Percentiles rank a stretch among this genome's conserved stretches.
These are phyloP conservation scores for Aaosphaeria arxii DNA, from an alignment of 2,329 filamentous ascomycete genomes.

Conservation along the genomic window DNA sequence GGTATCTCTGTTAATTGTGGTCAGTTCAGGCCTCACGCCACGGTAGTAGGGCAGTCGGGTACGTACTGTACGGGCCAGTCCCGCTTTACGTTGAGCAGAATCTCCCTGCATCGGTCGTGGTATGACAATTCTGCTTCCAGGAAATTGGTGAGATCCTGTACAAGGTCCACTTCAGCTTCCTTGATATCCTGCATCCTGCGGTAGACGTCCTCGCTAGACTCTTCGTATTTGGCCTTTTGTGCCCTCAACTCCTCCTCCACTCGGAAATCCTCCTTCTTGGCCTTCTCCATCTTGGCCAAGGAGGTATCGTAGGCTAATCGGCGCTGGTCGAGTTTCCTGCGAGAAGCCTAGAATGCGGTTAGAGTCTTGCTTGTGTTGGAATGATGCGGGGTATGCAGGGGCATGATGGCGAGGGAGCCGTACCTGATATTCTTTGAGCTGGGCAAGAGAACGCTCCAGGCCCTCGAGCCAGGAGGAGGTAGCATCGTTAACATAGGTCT, in stretches of 20 bases:
- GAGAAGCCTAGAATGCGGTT: constrained; percentile 56
- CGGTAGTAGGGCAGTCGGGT: not conserved
- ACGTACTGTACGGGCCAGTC: constrained; percentile 65
- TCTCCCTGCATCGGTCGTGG: constrained; percentile 85
- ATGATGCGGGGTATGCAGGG: not conserved
- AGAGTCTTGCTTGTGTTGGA: constrained; percentile 4
- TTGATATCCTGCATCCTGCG: constrained; percentile 96
- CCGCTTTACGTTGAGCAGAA: constrained; percentile 67
- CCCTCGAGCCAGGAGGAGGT: constrained; percentile 86
- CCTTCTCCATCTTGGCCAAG: constrained; percentile 85
- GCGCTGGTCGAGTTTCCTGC: constrained; percentile 91
- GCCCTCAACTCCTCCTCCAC: constrained; percentile 88
- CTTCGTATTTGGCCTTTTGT: constrained; percentile 94
- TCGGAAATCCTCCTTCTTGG: constrained; percentile 89
- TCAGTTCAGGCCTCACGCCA: not conserved
- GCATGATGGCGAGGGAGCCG: constrained; percentile 17
- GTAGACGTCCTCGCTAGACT: constrained; percentile 86
- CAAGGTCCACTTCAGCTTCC: constrained; percentile 80
- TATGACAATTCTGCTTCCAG: constrained; percentile 87
- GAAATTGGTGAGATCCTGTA: constrained; percentile 75
- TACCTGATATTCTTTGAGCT: constrained; percentile 98
- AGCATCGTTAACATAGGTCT: constrained; percentile 73
- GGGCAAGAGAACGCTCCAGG: constrained; percentile 81
- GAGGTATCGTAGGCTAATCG: constrained; percentile 89
- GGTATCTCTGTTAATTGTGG: constrained; percentile 23